Conservation (phyloP, 2,329 filamentous ascomycete species). For the Pseudocercospora pini-densiflorae region DNA sequence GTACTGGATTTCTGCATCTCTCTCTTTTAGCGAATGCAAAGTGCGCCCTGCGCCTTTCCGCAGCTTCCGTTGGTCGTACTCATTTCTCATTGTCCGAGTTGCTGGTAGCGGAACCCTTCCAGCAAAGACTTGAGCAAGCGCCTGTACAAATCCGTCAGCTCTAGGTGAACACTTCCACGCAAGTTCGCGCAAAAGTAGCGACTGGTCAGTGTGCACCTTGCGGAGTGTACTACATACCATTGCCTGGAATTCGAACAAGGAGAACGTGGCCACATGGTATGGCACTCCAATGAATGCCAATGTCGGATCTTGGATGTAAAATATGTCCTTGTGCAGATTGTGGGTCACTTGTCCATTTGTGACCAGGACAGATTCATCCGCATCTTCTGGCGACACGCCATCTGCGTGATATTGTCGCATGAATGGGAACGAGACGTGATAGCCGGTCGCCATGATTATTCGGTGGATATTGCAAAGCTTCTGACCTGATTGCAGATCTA, state of each 20-base stretch:
- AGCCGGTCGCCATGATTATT: slow-evolving; percentile 70
- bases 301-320: slow-evolving; percentile 70
- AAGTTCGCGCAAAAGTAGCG: neutral
- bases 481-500: slow-evolving; percentile 59
- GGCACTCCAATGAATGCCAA: slow-evolving; percentile 68
- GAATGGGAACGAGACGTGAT: slow-evolving; percentile 70
- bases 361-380: slow-evolving; percentile 60
- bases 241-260: slow-evolving; percentile 72
- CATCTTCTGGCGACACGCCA: slow-evolving; percentile 49
- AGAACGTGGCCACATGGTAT: slow-evolving; percentile 70
- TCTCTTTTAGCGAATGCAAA: slow-evolving; percentile 50
- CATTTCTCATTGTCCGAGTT: slow-evolving; percentile 46
- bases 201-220: neutral
- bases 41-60: slow-evolving; percentile 48
- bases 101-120: slow-evolving; percentile 56
- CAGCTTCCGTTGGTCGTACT: slow-evolving; percentile 45
- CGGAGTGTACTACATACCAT: slow-evolving; percentile 40
- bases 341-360: slow-evolving; percentile 65
- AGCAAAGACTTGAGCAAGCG: slow-evolving; percentile 61
- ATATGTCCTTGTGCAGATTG: slow-evolving; percentile 73
- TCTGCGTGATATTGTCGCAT: slow-evolving; percentile 57
- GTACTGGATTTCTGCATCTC: slow-evolving; percentile 45
- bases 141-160: slow-evolving; percentile 28
- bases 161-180: neutral
- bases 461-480: slow-evolving; percentile 61